Conservation (phyloP, 2,329 filamentous ascomycete genomes). For the Colletotrichum agaves region DNA sequence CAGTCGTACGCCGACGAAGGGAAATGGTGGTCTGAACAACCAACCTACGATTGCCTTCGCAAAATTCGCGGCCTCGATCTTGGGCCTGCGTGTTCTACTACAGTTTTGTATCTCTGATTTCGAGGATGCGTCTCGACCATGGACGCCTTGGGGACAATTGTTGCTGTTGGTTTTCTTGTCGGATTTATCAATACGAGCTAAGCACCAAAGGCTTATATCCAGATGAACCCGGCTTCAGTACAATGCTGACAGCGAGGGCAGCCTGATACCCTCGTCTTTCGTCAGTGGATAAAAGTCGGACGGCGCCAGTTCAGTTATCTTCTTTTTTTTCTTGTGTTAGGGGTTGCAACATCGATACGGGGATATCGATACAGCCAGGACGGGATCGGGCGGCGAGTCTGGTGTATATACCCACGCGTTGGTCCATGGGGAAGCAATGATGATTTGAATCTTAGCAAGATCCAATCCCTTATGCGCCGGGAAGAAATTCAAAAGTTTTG, state of each 20-base stretch:
- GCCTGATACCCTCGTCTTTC: conserved; percentile 29
- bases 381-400: conserved; percentile 6
- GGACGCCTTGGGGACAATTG: background rate
- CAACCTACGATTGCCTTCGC: background rate
- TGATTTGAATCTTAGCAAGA: background rate
- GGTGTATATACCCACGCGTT: conserved; percentile 35
- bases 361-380: conserved; percentile 9
- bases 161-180: conserved; percentile 11
- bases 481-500: conserved; percentile 11
- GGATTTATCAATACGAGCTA: conserved; percentile 7
- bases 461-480: conserved; percentile 8
- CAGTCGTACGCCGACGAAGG: background rate
- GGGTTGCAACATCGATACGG: conserved; percentile 13
- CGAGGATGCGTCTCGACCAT: background rate
- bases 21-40: background rate
- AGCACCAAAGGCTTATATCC: conserved; percentile 11
- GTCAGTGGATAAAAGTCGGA: conserved; percentile 27
- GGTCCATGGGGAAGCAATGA: conserved; percentile 15
- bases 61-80: background rate
- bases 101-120: conserved; percentile 26
- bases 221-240: conserved; percentile 12
- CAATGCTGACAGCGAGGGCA: conserved; percentile 24
- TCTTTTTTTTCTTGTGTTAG: conserved; percentile 7
- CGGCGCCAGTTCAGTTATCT: background rate
- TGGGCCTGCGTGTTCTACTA: conserved; percentile 33